These are phyloP conservation scores for Penicillium fimorum DNA, from an alignment of 495 filamentous ascomycete species.

Conservation along the genomic window DNA sequence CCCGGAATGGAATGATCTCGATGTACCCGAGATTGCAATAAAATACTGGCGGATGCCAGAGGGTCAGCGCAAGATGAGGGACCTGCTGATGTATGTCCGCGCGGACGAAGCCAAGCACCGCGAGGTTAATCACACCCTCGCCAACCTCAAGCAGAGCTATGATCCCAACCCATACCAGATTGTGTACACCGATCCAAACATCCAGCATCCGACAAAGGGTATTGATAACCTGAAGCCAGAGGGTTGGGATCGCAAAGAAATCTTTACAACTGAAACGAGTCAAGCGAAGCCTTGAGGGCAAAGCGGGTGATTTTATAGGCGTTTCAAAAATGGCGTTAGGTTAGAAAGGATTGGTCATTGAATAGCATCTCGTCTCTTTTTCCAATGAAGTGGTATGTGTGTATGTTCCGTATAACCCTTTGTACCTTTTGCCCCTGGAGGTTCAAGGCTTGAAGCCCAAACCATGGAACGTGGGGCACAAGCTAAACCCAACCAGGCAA, in stretches of 20 bases:
- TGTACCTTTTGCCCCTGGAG: no score
- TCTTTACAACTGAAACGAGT: conserved; percentile 34
- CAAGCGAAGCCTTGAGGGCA: not conserved
- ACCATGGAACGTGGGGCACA: conserved; percentile 15
- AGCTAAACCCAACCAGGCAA: conserved; percentile 13
- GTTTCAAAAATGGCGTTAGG: not conserved
- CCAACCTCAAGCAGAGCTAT: conserved; percentile 73
- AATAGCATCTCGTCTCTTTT: conserved; percentile 7
- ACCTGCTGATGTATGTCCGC: conserved; percentile 83
- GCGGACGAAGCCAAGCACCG: conserved; percentile 96
- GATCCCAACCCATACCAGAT: conserved; percentile 91
- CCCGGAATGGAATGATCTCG: conserved; percentile 75
- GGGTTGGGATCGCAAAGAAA: conserved; percentile 83
- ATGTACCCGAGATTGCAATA: conserved; percentile 84
- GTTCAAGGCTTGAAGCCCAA: not conserved
- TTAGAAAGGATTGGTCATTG: not conserved
- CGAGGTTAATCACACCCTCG: conserved; percentile 94
- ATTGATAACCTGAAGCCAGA: conserved; percentile 62
- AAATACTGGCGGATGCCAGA: conserved; percentile 93
- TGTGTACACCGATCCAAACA: conserved; percentile 62
- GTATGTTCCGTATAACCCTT: no score
- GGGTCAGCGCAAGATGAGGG: conserved; percentile 74
- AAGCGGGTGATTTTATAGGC: not conserved
- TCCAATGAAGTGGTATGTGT: not conserved
- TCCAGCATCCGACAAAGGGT: conserved; percentile 68